Evolutionary conservation across 129 eudicot genomes (phyloP).

Genomic region (Pulicaria dysenterica): DNA sequence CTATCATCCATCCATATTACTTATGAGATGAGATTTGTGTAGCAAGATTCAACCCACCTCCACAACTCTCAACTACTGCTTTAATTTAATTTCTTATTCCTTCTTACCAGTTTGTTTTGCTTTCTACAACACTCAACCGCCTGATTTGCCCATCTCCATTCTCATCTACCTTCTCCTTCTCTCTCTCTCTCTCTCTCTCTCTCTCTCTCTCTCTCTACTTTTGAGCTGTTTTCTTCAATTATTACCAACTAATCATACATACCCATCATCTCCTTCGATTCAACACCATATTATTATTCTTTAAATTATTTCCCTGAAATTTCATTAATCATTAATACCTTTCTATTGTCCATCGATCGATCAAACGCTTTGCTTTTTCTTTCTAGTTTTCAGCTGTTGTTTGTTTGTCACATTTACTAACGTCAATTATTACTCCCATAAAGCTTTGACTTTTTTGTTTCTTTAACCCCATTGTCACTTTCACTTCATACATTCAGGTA

Average conservation of each 20-base stretch:
- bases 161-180: too few species aligned
- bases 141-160: too few species aligned
- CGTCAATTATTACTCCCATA: conserved; percentile 23
- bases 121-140: too few species aligned
- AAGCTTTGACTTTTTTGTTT: conserved; percentile 31
- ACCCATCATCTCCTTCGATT: conserved; percentile 9
- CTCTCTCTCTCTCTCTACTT: conserved; percentile 20
- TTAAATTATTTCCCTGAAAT: not conserved
- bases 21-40: too few species aligned
- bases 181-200: too few species aligned
- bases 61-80: too few species aligned
- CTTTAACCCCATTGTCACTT: conserved; percentile 24
- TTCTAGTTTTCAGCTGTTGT: conserved; percentile 20
- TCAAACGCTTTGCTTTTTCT: conserved; percentile 12
- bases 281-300: not conserved
- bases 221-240: conserved; percentile 37
- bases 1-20: too few species aligned
- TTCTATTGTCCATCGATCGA: conserved; percentile 18
- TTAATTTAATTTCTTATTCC: too few species aligned
- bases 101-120: too few species aligned
- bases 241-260: not conserved
- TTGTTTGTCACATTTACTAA: conserved; percentile 14
- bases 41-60: too few species aligned
- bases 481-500: conserved; percentile 20
- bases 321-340: conserved; percentile 29